Percentiles rank a stretch among this genome's conserved stretches.
phyloP scores from a whole-genome alignment of 495 filamentous ascomycete genomes.

The Neohortaea acidophila region DNA sequence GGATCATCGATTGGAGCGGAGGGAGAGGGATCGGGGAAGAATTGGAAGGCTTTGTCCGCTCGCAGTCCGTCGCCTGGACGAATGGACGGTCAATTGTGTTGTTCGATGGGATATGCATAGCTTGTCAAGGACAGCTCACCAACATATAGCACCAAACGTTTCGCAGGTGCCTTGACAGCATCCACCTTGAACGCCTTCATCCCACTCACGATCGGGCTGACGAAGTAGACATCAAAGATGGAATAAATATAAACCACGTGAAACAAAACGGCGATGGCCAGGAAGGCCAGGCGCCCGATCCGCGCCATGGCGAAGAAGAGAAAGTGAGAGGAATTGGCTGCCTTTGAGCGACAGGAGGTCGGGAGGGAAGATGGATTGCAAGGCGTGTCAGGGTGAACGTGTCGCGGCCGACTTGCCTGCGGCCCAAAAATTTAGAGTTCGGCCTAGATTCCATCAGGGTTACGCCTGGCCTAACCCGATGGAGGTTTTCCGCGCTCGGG shows the following conservation, averaged over 20 bases:
- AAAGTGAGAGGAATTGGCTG: too few species aligned
- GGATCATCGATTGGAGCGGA: conserved; percentile 43
- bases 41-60: conserved; percentile 96
- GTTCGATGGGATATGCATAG: not conserved
- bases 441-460: too few species aligned
- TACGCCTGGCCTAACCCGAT: too few species aligned
- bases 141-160: conserved; percentile 84
- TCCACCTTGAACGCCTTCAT: conserved; percentile 71
- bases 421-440: too few species aligned
- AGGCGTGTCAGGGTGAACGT: too few species aligned
- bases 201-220: conserved; percentile 91
- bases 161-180: conserved; percentile 61
- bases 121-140: conserved; percentile 39
- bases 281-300: conserved; percentile 70
- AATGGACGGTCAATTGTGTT: conserved; percentile 4
- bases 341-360: too few species aligned
- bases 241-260: conserved; percentile 90
- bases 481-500: too few species aligned
- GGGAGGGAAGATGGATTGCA: too few species aligned
- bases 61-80: conserved; percentile 74
- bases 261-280: conserved; percentile 82
- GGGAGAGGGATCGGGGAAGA: conserved; percentile 80
- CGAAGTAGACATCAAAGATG: conserved; percentile 99
- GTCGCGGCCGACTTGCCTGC: too few species aligned
- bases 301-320: conserved; percentile 38